Evolutionary conservation across 2,329 filamentous ascomycete species (phyloP), one percentile per base, ranked within the genome.

Genomic region (Curvularia eragrostidis): DNA sequence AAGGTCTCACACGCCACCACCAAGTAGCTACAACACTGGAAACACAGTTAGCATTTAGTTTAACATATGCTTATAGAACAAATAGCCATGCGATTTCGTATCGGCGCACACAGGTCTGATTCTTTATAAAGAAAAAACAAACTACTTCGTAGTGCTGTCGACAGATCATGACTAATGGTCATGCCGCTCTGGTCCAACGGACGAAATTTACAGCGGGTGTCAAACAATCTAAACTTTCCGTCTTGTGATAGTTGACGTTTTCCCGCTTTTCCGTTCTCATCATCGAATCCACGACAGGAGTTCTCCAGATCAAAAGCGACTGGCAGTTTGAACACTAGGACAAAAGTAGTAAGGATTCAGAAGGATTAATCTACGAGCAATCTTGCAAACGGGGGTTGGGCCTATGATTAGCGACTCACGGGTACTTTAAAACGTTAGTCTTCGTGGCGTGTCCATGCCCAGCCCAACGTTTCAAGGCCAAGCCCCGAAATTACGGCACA

Each of bases 341-440:
- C 51, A 8, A 15, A 58, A 52, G 21, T 19, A 48, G 63, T 48
- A 54, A 47, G 19, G 32, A 36, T 46, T 32, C 53, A 59, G 57
- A 57, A 57, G 49, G 39, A 34, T 43, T 59, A 65, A 66, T 65
- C 62, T 66, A 57, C 50, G 30, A 30, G 15, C 52, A 57, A 61
- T 60, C 48, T 65, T 49, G 56, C 54, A 24, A 10, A 48, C 51
- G 54, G 41, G n/a, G 23, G 42, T 56, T 47, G 39, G 48, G 18
- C 34, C 50, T 47, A 42, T 49, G 41, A 43, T 49, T 8, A 28
- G 39, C 53, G 28, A 41, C 39, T 34, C 13, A n/a, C 42, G 10
- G n/a, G n/a, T 34, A 30, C 24, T 26, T 30, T 19, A 39, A 38
- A 43, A 51, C 50, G 18, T 32, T 34, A 15, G 26, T 5, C 54